Evolutionary conservation across 768 basidiomycete species (phyloP).

Genomic region (Suillus plorans): DNA sequence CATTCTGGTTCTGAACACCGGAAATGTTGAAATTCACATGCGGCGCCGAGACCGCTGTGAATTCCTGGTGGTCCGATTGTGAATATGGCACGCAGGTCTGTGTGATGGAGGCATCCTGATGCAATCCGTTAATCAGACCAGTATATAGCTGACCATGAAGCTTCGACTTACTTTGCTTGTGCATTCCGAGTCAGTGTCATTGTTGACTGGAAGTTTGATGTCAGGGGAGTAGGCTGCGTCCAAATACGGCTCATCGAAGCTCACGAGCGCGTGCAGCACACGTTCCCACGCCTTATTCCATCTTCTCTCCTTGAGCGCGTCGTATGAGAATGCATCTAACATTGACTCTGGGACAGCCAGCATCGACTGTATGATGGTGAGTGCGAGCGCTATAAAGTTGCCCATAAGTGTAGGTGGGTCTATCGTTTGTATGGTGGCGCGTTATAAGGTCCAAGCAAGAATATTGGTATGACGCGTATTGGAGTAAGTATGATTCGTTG

Average conservation of each 20-base stretch:
- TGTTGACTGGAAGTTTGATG: not conserved
- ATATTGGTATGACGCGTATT: not conserved
- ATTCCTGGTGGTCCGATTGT: not conserved
- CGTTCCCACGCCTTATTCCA: conserved; percentile 1
- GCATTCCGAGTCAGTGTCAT: not conserved
- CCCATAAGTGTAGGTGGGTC: not conserved
- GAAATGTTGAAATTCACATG: not conserved
- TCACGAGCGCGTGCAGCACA: not conserved
- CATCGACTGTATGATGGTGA: not conserved
- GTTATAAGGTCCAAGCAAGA: no score
- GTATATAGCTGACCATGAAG: not conserved
- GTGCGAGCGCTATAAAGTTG: not conserved
- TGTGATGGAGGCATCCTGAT: not conserved
- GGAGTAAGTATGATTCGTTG: not conserved
- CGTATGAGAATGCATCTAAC: not conserved
- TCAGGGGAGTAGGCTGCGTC: not conserved
- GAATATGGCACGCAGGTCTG: not conserved
- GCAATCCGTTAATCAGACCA: not conserved
- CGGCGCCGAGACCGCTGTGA: not conserved
- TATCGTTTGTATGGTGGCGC: not conserved
- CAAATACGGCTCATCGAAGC: not conserved
- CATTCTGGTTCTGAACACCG: not conserved
- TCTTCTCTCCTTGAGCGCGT: not conserved
- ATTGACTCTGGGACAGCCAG: not conserved
- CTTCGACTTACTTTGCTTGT: not conserved